Base-by-base conservation (phyloP, 768 basidiomycete species). In the Termitomyces sp. region DNA sequence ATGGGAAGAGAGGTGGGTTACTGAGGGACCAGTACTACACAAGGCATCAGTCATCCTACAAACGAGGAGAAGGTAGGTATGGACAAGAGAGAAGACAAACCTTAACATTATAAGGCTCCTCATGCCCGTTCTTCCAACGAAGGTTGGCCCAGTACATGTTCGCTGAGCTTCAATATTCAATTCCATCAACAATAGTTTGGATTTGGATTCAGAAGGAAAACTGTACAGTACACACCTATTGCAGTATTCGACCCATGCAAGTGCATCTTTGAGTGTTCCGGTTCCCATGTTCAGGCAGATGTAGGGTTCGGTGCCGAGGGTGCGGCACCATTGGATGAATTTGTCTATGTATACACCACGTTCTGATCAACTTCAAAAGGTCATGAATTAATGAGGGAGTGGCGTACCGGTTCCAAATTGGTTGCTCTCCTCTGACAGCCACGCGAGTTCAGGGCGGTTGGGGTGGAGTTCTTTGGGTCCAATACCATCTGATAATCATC, bases 201-300 rank as follows among this genome's bases (percentile, higher is more conserved):
- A n/a, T n/a, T n/a, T n/a, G n/a, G n/a, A n/a, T n/a, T n/a, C n/a
- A n/a, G n/a, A n/a, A n/a, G n/a, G n/a, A n/a, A n/a, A n/a, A n/a
- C n/a, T n/a, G n/a, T n/a, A n/a, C n/a, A n/a, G n/a, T n/a, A n/a
- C n/a, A n/a, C n/a, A 73, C 75, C 82, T 79, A 58, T 85, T 85
- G 65, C 83, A 85, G 66, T 85, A 86, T 59, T 86, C 85, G 16
- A 85, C 56, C 83, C 81, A 84, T 7, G 75, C 77, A 23, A 86
- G 68, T 0, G 83, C 83, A 41, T 85, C 83, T 55, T 83, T 82
- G 8, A 82, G 71, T 0, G 82, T 83, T 4, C 85, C 83, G 0
- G 83, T 84, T 5, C 83, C 85, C 84, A 85, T 84, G 66, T 85
- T 85, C 29, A 84, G 63, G 60, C 82, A 82, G 46, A 86, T 77